These are phyloP conservation scores for Zymoseptoria ardabiliae DNA, from an alignment of 2,329 filamentous ascomycete species.

Conservation along the genomic window DNA sequence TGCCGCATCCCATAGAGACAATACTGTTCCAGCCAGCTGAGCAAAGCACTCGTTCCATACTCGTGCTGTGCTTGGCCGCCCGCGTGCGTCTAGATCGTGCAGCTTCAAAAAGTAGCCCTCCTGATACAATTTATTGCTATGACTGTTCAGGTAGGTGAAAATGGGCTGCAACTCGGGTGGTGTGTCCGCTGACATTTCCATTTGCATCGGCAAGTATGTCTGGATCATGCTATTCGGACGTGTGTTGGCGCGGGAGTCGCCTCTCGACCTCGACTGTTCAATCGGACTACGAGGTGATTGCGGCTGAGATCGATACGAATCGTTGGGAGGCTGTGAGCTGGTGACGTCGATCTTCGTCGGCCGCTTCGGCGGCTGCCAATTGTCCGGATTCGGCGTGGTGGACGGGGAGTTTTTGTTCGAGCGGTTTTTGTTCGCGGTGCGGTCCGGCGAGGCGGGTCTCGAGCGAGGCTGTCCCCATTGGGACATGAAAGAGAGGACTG, in stretches of 20 bases:
- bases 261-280: conserved; percentile 35
- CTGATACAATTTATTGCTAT: conserved; percentile 93
- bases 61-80: conserved; percentile 74
- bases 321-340: conserved; percentile 8
- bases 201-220: conserved; percentile 74
- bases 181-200: conserved; percentile 78
- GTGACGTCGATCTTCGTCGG: conserved; percentile 21
- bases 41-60: conserved; percentile 97
- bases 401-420: conserved; percentile 8
- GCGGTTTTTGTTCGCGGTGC: conserved; percentile 9
- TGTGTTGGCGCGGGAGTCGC: conserved; percentile 47
- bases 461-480: conserved; percentile 54
- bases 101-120: conserved; percentile 97
- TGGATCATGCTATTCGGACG: conserved; percentile 81
- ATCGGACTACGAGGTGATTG: conserved; percentile 31
- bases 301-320: conserved; percentile 1
- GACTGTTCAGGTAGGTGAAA: conserved; percentile 88
- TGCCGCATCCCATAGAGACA: conserved; percentile 92
- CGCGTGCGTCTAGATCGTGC: conserved; percentile 87
- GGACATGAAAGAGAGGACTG: conserved; percentile 86
- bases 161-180: conserved; percentile 90
- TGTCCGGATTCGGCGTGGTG: conserved; percentile 11
- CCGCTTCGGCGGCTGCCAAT: conserved; percentile 11
- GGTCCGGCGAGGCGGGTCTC: conserved; percentile 6
- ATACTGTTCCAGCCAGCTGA: conserved; percentile 86